Evolutionary conservation across 2,329 filamentous ascomycete genomes (phyloP).

Genomic region (Rhynchosporium graminicola): DNA sequence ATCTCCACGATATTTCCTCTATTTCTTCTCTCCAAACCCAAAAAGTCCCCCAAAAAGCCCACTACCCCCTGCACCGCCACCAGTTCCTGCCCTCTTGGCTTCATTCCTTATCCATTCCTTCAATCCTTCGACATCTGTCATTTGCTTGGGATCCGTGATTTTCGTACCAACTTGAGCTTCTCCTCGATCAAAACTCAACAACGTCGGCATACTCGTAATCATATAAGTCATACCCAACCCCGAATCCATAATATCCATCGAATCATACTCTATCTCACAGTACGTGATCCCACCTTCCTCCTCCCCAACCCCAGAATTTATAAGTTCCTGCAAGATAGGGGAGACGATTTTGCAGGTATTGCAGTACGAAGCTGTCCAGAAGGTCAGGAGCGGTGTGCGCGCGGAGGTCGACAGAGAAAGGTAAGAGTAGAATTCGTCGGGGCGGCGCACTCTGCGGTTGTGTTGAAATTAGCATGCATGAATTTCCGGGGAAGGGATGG

Average conservation of each 20-base stretch:
- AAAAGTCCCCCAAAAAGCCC: slow-evolving; percentile 47
- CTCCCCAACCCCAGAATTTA: slow-evolving; percentile 52
- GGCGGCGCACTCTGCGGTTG: slow-evolving; percentile 52
- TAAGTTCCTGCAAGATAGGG: slow-evolving; percentile 51
- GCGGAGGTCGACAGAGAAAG: slow-evolving; percentile 56
- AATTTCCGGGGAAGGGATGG: background rate
- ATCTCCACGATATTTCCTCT: slow-evolving; percentile 15
- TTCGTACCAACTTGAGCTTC: slow-evolving; percentile 53
- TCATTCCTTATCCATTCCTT: slow-evolving; percentile 56
- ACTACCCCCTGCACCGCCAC: slow-evolving; percentile 46
- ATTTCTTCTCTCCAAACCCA: slow-evolving; percentile 38
- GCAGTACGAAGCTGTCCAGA: slow-evolving; percentile 63
- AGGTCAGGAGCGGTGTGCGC: slow-evolving; percentile 56
- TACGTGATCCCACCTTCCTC: slow-evolving; percentile 57
- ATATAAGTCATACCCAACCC: slow-evolving; percentile 55
- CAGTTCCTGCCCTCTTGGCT: slow-evolving; percentile 49
- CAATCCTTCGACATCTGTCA: slow-evolving; percentile 53
- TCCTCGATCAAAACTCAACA: slow-evolving; percentile 58
- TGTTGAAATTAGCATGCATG: slow-evolving; percentile 15
- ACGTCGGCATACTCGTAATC: slow-evolving; percentile 58
- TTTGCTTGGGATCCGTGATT: slow-evolving; percentile 50
- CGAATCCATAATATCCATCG: slow-evolving; percentile 55
- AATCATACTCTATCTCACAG: slow-evolving; percentile 57
- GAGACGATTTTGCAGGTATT: slow-evolving; percentile 53
- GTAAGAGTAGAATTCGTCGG: slow-evolving; percentile 56